These are phyloP conservation scores for Globisporangium ultimum DNA, from an alignment of 352 stramenopile genomes.

Conservation along the genomic window DNA sequence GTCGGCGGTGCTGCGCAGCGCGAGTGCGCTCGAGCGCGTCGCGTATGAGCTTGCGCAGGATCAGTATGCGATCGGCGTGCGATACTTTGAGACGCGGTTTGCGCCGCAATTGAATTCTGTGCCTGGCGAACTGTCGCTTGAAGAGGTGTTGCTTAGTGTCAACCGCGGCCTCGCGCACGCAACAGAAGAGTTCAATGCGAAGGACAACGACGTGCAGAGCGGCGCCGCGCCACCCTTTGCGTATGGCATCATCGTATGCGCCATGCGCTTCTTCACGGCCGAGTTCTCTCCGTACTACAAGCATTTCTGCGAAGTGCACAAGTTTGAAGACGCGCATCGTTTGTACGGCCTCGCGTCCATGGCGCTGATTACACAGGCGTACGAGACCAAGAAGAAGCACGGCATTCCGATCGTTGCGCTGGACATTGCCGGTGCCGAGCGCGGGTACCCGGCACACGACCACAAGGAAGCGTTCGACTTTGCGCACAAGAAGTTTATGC, in stretches of 20 bases:
- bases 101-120: conserved; percentile 78
- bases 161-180: conserved; percentile 59
- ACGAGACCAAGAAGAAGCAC: conserved; percentile 61
- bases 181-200: conserved; percentile 62
- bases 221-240: conserved; percentile 61
- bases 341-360: conserved; percentile 83
- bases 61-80: conserved; percentile 69
- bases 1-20: conserved; percentile 55
- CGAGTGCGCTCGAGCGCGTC: conserved; percentile 71
- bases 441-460: conserved; percentile 74
- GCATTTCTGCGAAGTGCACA: conserved; percentile 81
- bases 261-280: conserved; percentile 87
- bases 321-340: conserved; percentile 60
- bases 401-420: conserved; percentile 80
- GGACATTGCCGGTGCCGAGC: conserved; percentile 83
- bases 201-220: conserved; percentile 39
- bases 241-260: conserved; percentile 88
- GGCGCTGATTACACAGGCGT: conserved; percentile 76
- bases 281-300: conserved; percentile 81
- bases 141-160: conserved; percentile 71
- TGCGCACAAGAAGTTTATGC: conserved; percentile 86
- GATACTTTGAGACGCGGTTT: conserved; percentile 87
- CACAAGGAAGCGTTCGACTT: conserved; percentile 82
- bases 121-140: conserved; percentile 55
- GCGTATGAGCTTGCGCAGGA: conserved; percentile 85